Conservation (phyloP, 108 stramenopile species). For the Skeletonema tropicum region DNA sequence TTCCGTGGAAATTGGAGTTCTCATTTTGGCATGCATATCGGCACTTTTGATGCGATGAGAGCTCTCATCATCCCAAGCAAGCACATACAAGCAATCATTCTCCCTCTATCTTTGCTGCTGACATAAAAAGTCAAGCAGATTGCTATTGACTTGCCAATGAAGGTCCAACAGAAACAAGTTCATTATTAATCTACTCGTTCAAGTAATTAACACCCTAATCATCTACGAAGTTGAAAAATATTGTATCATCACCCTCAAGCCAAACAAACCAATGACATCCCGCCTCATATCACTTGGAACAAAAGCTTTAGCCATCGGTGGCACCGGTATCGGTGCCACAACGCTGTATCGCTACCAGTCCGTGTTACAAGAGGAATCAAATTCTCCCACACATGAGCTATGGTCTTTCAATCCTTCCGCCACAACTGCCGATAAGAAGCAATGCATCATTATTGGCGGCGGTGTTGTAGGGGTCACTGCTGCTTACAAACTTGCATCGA, state of each 20-base stretch:
- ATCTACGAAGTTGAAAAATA: no score
- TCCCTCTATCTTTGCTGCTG: no score
- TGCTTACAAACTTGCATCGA: constrained; percentile 37
- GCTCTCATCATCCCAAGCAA: no score
- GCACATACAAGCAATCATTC: no score
- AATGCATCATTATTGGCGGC: constrained; percentile 41
- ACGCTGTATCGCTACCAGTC: neutral
- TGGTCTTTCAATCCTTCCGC: neutral
- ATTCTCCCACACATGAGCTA: neutral
- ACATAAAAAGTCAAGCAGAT: no score
- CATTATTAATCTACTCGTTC: no score
- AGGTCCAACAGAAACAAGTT: neutral
- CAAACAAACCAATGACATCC: neutral
- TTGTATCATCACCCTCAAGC: no score
- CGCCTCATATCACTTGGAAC: neutral
- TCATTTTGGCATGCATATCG: neutral
- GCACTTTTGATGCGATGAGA: no score
- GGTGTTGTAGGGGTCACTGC: constrained; percentile 49
- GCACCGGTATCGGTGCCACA: neutral
- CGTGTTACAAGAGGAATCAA: neutral
- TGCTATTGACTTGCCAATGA: no score
- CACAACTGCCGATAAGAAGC: constrained; percentile 15
- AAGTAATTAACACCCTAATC: no score
- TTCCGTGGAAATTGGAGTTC: neutral
- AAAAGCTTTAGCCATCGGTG: neutral